Evolutionary conservation across 2,329 filamentous ascomycete genomes (phyloP), one percentile per base, ranked within the genome.

Genomic region (Paracamarosporium sp.): DNA sequence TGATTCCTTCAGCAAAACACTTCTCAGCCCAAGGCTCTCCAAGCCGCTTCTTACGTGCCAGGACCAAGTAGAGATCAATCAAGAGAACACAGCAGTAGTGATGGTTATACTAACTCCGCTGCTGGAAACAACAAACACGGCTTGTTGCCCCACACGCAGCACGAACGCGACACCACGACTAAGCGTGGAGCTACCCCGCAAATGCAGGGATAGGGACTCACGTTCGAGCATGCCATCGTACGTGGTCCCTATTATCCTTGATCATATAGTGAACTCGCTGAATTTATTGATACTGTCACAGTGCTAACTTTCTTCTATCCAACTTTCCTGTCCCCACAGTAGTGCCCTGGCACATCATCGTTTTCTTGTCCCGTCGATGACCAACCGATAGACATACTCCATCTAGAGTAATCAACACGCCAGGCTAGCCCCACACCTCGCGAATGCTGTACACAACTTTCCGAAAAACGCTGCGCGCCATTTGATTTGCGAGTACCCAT

Each of bases 111-210:
- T n/a, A n/a, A n/a, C n/a, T n/a, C n/a, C n/a, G n/a, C n/a, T n/a
- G n/a, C n/a, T n/a, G n/a, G n/a, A n/a, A n/a, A n/a, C n/a, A n/a
- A n/a, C n/a, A n/a, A n/a, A n/a, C 40, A 15, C 5, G 8, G 43
- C 11, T 28, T 13, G 20, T 8, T 50, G 36, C 36, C 50, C 36
- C 50, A 52, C 40, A 52, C 38, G 24, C 17, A 31, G 11, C 24
- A 28, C 27, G 50, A 25, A 4, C 17, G 17, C 17, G n/a, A 33
- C 25, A 43, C 36, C 50, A 27, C 12, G 33, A 44, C 22, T 31
- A 24, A 28, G 36, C 50, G 50, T 25, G 31, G n/a, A 46, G 41
- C 53, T 55, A 55, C 53, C 53, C 53, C 53, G 53, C 53, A 55
- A 38, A 55, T 28, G 27, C 27, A 38, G n/a, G 38, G 50, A 13